These are phyloP conservation scores for Balansia obtecta DNA, from an alignment of 2,329 filamentous ascomycete genomes.

Conservation along the genomic window DNA sequence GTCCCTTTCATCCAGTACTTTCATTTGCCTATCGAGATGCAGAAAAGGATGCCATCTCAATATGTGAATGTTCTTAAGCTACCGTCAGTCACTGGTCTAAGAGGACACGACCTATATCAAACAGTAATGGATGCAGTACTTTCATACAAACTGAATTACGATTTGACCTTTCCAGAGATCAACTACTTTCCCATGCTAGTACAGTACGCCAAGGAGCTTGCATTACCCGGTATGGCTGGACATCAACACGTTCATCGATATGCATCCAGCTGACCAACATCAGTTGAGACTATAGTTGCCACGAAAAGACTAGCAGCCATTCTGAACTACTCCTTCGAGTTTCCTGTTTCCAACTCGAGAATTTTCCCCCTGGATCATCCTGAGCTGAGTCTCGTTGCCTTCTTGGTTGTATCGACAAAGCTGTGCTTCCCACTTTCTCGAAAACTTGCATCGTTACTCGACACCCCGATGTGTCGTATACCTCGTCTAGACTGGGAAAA, in stretches of 20 bases:
- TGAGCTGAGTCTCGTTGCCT: conserved; percentile 59
- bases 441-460: conserved; percentile 25
- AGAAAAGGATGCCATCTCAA: conserved; percentile 46
- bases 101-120: conserved; percentile 49
- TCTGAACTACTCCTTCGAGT: conserved; percentile 40
- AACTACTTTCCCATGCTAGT: conserved; percentile 59
- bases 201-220: conserved; percentile 57
- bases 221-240: conserved; percentile 52
- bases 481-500: conserved; percentile 52
- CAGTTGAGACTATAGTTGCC: conserved; percentile 39
- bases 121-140: conserved; percentile 48
- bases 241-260: background rate
- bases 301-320: conserved; percentile 31
- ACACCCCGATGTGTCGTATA: conserved; percentile 2
- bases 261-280: conserved; percentile 15
- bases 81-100: conserved; percentile 25
- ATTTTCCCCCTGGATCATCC: conserved; percentile 49
- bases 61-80: conserved; percentile 50
- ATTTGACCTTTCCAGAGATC: conserved; percentile 58
- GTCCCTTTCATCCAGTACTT: conserved; percentile 29
- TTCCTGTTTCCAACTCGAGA: conserved; percentile 33
- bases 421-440: conserved; percentile 64
- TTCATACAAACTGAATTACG: conserved; percentile 55
- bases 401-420: conserved; percentile 67
- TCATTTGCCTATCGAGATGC: conserved; percentile 51